Evolutionary conservation across 2,329 filamentous ascomycete genomes (phyloP), one percentile per base, ranked within the genome.

Genomic region (Epichloe amarillans): DNA sequence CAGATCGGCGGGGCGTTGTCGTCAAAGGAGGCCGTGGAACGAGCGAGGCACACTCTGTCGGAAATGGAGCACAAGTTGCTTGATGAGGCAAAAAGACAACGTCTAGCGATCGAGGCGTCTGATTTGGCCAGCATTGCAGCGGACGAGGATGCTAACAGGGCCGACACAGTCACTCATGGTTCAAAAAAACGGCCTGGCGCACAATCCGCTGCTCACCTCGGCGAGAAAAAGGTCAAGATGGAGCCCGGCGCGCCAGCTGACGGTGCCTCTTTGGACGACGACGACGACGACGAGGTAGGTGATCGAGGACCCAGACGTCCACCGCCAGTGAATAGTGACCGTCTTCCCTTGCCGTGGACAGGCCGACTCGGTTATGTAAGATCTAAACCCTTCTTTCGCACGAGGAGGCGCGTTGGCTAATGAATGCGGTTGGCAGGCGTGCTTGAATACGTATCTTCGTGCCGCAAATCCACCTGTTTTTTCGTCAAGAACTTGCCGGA

Each of bases 361-460:
- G 91, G 91, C 1, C 78, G 90, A 30, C 64, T 96, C 54, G 90
- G 90, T 52, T 96, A 95, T 75, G 88, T 91, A 66, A 70, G 83
- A 53, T 50, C 4, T 11, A 21, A 15, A 19, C 17, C n/a, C 43
- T 36, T 26, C 33, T 30, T 19, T 44, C n/a, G 39, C 50, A 41
- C 26, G 0, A 14, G n/a, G 26, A 14, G 35, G 6, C 17, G 15
- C 21, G 8, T 46, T 21, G 57, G 36, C 58, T 53, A 44, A 49
- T 58, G 33, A 50, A 50, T 30, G 2, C 2, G 3, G 12, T 51
- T 3, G 3, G 8, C 51, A 78, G 86, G 89, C 91, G 11, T 96
- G 90, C 62, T 71, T 97, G 15, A 95, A 95, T 63, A 97, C 91
- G 0, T 96, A 96, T 64, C 74, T 97, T 2, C 84, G 91, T 43